A percentile compares a stretch with the other conserved stretches of the same genome.
phyloP scores from a whole-genome alignment of 1,284 basidiomycete genomes.

The Trametes pubescens region DNA sequence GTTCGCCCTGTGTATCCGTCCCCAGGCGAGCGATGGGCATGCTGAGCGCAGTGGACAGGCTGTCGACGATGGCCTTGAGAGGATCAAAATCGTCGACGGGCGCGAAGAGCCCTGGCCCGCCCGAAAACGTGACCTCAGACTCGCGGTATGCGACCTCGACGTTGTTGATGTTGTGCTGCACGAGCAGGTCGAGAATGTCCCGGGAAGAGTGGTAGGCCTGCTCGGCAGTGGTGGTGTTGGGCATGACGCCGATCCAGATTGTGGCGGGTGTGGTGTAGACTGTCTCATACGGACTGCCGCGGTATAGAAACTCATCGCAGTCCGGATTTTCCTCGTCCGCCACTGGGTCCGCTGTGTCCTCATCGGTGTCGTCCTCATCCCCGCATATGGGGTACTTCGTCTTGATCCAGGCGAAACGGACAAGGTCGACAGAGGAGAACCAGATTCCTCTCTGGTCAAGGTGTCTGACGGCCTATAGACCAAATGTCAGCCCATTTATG shows the following conservation, averaged over 20 bases:
- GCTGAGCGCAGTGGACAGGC: constrained; percentile 37
- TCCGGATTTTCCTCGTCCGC: constrained; percentile 27
- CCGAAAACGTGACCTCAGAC: constrained; percentile 27
- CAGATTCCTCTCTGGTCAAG: constrained; percentile 35
- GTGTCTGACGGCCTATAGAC: constrained; percentile 36
- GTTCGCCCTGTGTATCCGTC: constrained; percentile 40
- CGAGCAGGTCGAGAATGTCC: constrained; percentile 42
- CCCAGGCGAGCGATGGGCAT: constrained; percentile 36
- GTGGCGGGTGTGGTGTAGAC: constrained; percentile 39
- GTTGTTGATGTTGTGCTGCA: constrained; percentile 33
- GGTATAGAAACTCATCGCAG: constrained; percentile 27
- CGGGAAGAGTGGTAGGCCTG: constrained; percentile 42
- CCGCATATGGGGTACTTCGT: constrained; percentile 6
- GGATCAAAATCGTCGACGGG: constrained; percentile 17
- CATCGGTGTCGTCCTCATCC: constrained; percentile 33
- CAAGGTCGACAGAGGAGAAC: constrained; percentile 42
- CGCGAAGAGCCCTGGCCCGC: constrained; percentile 3
- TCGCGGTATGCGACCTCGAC: constrained; percentile 44
- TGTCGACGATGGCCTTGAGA: constrained; percentile 41
- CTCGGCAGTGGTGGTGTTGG: constrained; percentile 43
- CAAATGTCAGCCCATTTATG: not conserved
- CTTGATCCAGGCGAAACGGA: constrained; percentile 45
- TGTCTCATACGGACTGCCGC: constrained; percentile 31
- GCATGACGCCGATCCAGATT: constrained; percentile 51
- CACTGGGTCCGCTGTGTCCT: constrained; percentile 34